Conservation (phyloP, 306 rosid genomes). For the Lathyrus aphaca region DNA sequence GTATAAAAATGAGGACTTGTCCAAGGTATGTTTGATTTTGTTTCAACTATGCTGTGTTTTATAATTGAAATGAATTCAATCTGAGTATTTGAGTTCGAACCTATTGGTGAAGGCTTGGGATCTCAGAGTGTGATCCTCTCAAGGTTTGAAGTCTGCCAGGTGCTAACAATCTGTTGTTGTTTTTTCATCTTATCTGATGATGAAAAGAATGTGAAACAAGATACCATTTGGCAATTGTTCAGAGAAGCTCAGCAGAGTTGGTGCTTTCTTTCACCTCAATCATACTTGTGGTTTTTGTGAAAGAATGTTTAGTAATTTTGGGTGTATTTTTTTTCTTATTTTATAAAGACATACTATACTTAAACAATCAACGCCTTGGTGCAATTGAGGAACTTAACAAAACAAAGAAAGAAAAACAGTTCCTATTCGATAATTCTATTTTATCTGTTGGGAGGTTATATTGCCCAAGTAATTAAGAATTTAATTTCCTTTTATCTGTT, state of each 20-base stretch:
- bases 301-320: conserved; percentile 31
- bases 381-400: conserved; percentile 68
- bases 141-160: no score
- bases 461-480: conserved; percentile 75
- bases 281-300: background rate
- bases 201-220: conserved; percentile 42
- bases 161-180: background rate
- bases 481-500: conserved; percentile 15
- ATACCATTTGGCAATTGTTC: conserved; percentile 67
- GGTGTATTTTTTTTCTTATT: conserved; percentile 24
- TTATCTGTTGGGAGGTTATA: conserved; percentile 85
- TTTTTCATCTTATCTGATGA: conserved; percentile 36
- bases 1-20: conserved; percentile 46
- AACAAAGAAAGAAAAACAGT: conserved; percentile 56
- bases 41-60: conserved; percentile 14
- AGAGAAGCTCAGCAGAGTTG: conserved; percentile 87
- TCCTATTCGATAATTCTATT: conserved; percentile 49
- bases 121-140: no score
- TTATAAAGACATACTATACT: conserved; percentile 63
- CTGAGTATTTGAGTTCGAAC: no score
- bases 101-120: no score
- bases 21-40: conserved; percentile 50
- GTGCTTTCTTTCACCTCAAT: conserved; percentile 33
- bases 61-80: background rate
- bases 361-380: conserved; percentile 64